A percentile compares a stretch with the other conserved stretches of the same genome.
phyloP scores from a whole-genome alignment of 352 stramenopile species.

The Phytophthora pluvialis region DNA sequence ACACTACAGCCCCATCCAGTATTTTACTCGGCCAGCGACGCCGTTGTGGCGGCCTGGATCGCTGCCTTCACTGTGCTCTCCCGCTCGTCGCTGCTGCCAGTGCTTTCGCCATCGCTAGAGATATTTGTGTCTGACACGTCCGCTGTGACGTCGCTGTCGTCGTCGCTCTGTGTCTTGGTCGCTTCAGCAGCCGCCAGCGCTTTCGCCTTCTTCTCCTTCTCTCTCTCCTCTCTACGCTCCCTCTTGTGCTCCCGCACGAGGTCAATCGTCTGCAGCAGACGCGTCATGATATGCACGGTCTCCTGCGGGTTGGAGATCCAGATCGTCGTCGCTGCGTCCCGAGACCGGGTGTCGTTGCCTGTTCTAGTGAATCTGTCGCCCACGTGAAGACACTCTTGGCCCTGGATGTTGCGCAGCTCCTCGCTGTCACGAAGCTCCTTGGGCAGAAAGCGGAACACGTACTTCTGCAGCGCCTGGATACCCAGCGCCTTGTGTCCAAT shows the following conservation, averaged over 20 bases:
- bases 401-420: slow-evolving; percentile 69
- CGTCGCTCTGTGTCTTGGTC: slow-evolving; percentile 20
- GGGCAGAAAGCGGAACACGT: slow-evolving; percentile 74
- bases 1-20: slow-evolving; percentile 13
- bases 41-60: slow-evolving; percentile 65
- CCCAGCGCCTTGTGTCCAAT: slow-evolving; percentile 96
- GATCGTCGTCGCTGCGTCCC: slow-evolving; percentile 92
- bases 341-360: slow-evolving; percentile 95
- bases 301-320: slow-evolving; percentile 96
- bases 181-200: slow-evolving; percentile 13
- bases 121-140: slow-evolving; percentile 23
- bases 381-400: slow-evolving; percentile 94
- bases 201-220: slow-evolving; percentile 35
- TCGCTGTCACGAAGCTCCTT: slow-evolving; percentile 77
- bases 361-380: slow-evolving; percentile 92
- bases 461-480: slow-evolving; percentile 92
- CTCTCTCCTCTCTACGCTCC: slow-evolving; percentile 32
- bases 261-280: slow-evolving; percentile 84
- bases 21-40: slow-evolving; percentile 28
- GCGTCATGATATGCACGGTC: slow-evolving; percentile 95
- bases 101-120: slow-evolving; percentile 40
- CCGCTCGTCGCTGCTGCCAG: slow-evolving; percentile 39
- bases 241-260: slow-evolving; percentile 41
- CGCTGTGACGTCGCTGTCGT: slow-evolving; percentile 29
- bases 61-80: slow-evolving; percentile 67